phyloP scores from a whole-genome alignment of 2,329 filamentous ascomycete species.

The Aspergillus sp. region DNA sequence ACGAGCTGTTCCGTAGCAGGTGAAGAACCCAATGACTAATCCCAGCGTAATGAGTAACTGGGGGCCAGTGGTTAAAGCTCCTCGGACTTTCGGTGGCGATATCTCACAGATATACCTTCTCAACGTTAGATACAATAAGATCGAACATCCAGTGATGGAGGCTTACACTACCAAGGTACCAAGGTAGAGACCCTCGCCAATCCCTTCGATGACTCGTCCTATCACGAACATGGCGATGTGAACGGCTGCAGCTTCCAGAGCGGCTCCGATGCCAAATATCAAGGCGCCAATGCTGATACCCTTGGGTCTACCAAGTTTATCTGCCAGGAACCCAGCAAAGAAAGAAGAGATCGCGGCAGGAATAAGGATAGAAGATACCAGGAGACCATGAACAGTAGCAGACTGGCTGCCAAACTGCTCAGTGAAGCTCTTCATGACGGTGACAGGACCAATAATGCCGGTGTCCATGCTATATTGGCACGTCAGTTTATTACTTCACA shows the following conservation, averaged over 20 bases:
- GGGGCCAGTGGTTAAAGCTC: constrained; percentile 52
- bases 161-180: constrained; percentile 53
- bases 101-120: constrained; percentile 58
- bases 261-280: constrained; percentile 55
- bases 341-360: constrained; percentile 58
- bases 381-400: constrained; percentile 55
- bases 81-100: constrained; percentile 52
- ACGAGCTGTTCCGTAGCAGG: constrained; percentile 55
- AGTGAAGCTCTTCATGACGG: constrained; percentile 56
- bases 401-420: constrained; percentile 52
- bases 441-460: constrained; percentile 60
- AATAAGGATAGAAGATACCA: constrained; percentile 60
- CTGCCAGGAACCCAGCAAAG: constrained; percentile 56
- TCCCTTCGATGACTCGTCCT: constrained; percentile 56
- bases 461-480: constrained; percentile 42
- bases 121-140: constrained; percentile 25
- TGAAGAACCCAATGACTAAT: constrained; percentile 58
- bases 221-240: constrained; percentile 54
- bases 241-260: constrained; percentile 51
- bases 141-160: neutral
- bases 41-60: constrained; percentile 55
- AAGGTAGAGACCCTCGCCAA: constrained; percentile 60
- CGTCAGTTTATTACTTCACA: neutral
- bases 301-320: constrained; percentile 50
- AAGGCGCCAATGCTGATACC: constrained; percentile 51